phyloP scores from a whole-genome alignment of 306 rosid species.

The Cercis canadensis region DNA sequence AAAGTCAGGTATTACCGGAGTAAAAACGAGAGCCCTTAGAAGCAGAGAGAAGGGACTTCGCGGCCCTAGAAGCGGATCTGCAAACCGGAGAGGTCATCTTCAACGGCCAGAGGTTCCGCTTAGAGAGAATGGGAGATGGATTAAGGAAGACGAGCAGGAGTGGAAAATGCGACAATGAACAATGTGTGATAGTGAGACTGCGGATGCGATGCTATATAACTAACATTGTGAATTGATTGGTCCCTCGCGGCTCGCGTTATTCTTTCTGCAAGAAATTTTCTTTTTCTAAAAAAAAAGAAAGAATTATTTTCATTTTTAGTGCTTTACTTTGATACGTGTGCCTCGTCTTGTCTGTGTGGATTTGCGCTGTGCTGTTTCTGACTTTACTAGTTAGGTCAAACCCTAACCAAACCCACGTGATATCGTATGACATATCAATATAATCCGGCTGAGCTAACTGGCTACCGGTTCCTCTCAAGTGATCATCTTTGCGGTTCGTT shows the following conservation, averaged over 20 bases:
- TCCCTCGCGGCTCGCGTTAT: background rate
- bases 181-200: background rate
- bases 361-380: too few species aligned
- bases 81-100: slow-evolving; percentile 68
- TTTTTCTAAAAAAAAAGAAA: too few species aligned
- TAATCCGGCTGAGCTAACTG: too few species aligned
- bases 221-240: background rate
- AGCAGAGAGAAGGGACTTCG: slow-evolving; percentile 77
- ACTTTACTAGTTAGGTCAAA: too few species aligned
- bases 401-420: slow-evolving; percentile 11
- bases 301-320: too few species aligned
- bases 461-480: background rate
- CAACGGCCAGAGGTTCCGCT: background rate
- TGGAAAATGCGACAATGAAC: background rate
- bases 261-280: too few species aligned
- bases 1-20: slow-evolving; percentile 51
- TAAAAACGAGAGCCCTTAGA: slow-evolving; percentile 64
- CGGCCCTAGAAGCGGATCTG: slow-evolving; percentile 78
- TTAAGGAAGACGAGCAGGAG: background rate
- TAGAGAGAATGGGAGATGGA: background rate
- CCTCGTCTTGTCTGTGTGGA: too few species aligned
- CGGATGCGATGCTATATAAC: background rate
- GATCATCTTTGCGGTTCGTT: background rate
- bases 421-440: too few species aligned
- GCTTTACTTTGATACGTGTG: too few species aligned